These are phyloP conservation scores for Microsporum canis DNA, from an alignment of 2,329 filamentous ascomycete species.

Conservation along the genomic window DNA sequence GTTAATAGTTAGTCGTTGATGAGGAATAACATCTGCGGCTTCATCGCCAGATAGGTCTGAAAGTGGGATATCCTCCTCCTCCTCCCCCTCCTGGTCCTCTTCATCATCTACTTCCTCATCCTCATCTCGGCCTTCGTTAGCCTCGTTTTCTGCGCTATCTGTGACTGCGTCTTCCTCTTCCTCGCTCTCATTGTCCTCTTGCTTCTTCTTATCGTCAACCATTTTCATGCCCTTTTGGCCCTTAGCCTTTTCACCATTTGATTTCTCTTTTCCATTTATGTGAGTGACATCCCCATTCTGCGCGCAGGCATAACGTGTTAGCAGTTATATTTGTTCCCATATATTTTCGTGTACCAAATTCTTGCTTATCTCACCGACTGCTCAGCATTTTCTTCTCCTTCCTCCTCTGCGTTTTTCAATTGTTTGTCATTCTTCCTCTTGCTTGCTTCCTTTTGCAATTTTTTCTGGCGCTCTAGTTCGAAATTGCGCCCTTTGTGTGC, in stretches of 20 bases:
- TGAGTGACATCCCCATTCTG: constrained; percentile 13
- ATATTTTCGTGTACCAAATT: not conserved
- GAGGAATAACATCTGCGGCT: constrained; percentile 73
- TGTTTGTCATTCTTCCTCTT: constrained; percentile 29
- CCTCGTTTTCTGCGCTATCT: constrained; percentile 24
- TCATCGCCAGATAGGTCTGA: constrained; percentile 76
- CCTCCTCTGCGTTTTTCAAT: constrained; percentile 20
- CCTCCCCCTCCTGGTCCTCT: constrained; percentile 53
- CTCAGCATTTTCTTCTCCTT: constrained; percentile 12
- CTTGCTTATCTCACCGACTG: constrained; percentile 5
- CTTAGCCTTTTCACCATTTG: not conserved
- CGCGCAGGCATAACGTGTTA: not conserved
- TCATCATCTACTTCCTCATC: constrained; percentile 29
- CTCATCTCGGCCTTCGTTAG: constrained; percentile 20
- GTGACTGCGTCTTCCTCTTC: constrained; percentile 25
- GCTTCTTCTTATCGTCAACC: constrained; percentile 20
- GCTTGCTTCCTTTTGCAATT: constrained; percentile 43
- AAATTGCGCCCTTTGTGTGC: constrained; percentile 53
- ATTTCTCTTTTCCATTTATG: constrained; percentile 30
- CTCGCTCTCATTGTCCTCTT: constrained; percentile 28
- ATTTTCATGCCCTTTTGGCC: constrained; percentile 13
- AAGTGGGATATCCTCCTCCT: constrained; percentile 78
- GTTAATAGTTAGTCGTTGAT: constrained; percentile 93
- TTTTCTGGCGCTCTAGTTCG: constrained; percentile 65
- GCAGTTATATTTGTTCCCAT: not conserved